Evolutionary conservation across 108 stramenopile genomes (phyloP).

Genomic region (Conticribra guillardii): DNA sequence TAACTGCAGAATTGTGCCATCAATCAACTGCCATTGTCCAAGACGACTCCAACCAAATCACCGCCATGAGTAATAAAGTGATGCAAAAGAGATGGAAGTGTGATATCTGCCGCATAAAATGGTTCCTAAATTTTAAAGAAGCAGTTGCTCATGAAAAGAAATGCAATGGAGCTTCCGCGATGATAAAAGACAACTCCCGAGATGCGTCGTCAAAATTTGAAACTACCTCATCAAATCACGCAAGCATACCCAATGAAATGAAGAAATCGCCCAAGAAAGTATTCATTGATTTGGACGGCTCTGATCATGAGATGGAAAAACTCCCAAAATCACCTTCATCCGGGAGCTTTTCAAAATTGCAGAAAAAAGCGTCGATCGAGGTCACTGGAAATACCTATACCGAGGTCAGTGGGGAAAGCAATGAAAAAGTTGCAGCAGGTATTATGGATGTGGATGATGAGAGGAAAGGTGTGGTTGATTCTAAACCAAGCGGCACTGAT

Average conservation of each 20-base stretch:
- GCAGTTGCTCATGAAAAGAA: conserved; percentile 68
- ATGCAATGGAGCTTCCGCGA: conserved; percentile 15
- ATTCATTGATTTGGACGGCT: not conserved
- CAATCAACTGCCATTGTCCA: not conserved
- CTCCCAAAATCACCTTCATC: too few relatives aligned
- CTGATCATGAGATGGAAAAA: not conserved
- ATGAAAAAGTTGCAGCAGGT: not conserved
- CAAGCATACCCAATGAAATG: too few relatives aligned
- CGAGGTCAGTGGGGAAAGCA: too few relatives aligned
- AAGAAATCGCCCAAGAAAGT: too few relatives aligned
- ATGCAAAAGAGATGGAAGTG: conserved; percentile 63
- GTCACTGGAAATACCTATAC: too few relatives aligned
- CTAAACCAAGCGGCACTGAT: too few relatives aligned
- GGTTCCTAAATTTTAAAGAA: conserved; percentile 63
- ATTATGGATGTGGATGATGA: not conserved
- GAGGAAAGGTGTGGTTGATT: not conserved
- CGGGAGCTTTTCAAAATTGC: not conserved
- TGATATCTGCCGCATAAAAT: conserved; percentile 63
- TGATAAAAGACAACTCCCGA: not conserved
- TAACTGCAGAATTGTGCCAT: not conserved
- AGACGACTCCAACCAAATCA: not conserved
- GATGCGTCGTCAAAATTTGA: not conserved
- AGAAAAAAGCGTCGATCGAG: not conserved
- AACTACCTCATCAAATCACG: not conserved
- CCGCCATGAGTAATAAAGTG: conserved; percentile 18